These are phyloP conservation scores for Diaporthe helianthi DNA, from an alignment of 2,329 filamentous ascomycete species.

Conservation along the genomic window DNA sequence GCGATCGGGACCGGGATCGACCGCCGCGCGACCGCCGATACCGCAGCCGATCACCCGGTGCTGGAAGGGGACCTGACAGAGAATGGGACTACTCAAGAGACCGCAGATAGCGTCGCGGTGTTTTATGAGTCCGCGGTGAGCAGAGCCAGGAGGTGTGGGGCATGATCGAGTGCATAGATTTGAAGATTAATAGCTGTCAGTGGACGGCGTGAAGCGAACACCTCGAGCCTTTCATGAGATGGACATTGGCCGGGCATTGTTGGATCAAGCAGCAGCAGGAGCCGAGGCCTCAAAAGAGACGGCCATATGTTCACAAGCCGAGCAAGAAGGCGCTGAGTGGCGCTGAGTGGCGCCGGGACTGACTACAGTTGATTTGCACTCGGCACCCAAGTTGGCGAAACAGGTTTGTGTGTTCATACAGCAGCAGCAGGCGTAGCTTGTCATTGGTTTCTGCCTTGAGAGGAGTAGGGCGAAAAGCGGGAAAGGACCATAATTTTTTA, in stretches of 20 bases:
- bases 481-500: conserved; percentile 2
- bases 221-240: not conserved
- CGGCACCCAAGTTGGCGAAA: not conserved
- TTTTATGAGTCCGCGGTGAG: conserved; percentile 47
- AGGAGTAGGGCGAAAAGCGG: not conserved
- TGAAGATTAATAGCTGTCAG: not conserved
- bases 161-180: conserved; percentile 36
- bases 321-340: not conserved
- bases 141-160: conserved; percentile 26
- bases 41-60: conserved; percentile 31
- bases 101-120: conserved; percentile 45
- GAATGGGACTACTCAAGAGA: conserved; percentile 31
- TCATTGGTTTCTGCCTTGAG: conserved; percentile 10
- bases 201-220: too few relatives aligned
- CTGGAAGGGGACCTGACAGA: conserved; percentile 27
- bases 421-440: conserved; percentile 15
- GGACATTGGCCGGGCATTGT: not conserved
- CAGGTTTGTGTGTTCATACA: not conserved
- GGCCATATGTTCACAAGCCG: not conserved
- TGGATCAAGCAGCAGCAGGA: not conserved
- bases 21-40: conserved; percentile 32
- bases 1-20: conserved; percentile 42
- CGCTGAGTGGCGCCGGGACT: not conserved
- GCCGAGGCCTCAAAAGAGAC: not conserved
- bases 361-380: not conserved